These are phyloP conservation scores for Plasmodium coatneyi DNA, from an alignment of 169 alveolate genomes.

Conservation along the genomic window DNA sequence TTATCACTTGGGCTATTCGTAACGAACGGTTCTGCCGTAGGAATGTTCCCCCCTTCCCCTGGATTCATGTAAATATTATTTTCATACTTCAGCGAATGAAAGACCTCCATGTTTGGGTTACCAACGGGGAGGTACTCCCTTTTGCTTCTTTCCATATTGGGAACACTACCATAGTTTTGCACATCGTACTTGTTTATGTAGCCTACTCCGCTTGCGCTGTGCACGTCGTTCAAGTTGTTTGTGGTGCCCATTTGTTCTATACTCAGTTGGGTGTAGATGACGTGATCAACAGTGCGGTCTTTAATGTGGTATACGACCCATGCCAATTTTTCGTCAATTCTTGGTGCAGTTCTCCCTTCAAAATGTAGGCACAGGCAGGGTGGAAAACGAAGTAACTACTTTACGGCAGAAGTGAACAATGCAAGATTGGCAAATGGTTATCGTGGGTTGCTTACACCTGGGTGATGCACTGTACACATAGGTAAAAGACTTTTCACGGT, in stretches of 20 bases:
- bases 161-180: neutral
- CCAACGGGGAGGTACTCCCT: slow-evolving; percentile 15
- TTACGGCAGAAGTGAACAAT: neutral
- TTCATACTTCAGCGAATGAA: neutral
- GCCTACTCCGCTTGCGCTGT: slow-evolving; percentile 8
- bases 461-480: neutral
- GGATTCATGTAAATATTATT: neutral
- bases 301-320: neutral
- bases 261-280: neutral
- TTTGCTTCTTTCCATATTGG: neutral
- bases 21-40: neutral
- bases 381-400: neutral
- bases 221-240: neutral
- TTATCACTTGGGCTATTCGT: neutral
- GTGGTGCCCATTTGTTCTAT: slow-evolving; percentile 28
- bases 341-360: neutral
- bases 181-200: neutral
- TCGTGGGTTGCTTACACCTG: neutral
- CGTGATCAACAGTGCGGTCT: neutral
- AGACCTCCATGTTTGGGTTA: neutral
- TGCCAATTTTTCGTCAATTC: neutral
- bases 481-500: neutral
- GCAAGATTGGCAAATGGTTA: neutral
- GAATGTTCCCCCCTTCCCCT: neutral
- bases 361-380: neutral